Conservation (phyloP, 2,329 filamentous ascomycete species). For the Fusarium burgessii region DNA sequence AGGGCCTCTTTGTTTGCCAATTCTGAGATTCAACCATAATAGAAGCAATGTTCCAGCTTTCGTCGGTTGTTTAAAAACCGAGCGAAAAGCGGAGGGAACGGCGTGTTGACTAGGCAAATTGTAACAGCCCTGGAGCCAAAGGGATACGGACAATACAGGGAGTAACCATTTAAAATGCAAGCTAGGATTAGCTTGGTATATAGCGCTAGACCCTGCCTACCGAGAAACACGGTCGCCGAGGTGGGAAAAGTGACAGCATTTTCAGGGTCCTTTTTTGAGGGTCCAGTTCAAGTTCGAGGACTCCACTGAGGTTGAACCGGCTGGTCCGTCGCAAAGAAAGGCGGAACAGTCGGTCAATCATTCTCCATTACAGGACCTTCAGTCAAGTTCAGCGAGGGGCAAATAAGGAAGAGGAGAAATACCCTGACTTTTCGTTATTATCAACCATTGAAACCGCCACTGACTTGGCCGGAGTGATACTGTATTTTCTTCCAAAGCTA, state of each 20-base stretch:
- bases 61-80: background rate
- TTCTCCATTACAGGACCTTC: background rate
- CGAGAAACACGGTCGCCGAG: conserved; percentile 17
- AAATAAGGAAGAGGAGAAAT: conserved; percentile 9
- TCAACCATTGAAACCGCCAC: background rate
- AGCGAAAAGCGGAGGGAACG: conserved; percentile 17
- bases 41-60: background rate
- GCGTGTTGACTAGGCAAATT: background rate
- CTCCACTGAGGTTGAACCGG: conserved; percentile 18
- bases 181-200: conserved; percentile 5
- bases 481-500: conserved; percentile 6
- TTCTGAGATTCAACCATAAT: conserved; percentile 14
- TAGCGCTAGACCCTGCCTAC: conserved; percentile 8
- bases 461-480: conserved; percentile 6
- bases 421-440: background rate
- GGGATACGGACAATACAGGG: conserved; percentile 1
- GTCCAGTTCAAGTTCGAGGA: conserved; percentile 20
- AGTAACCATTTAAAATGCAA: conserved; percentile 10
- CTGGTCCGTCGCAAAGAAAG: background rate
- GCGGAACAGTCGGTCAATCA: conserved; percentile 14
- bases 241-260: conserved; percentile 33
- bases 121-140: conserved; percentile 26
- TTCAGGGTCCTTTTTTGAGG: conserved; percentile 36
- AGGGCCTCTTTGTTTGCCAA: conserved; percentile 5
- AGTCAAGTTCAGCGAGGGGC: conserved; percentile 17